Conservation (phyloP, 163 green algal genomes). For the Chlorella variabilis region DNA sequence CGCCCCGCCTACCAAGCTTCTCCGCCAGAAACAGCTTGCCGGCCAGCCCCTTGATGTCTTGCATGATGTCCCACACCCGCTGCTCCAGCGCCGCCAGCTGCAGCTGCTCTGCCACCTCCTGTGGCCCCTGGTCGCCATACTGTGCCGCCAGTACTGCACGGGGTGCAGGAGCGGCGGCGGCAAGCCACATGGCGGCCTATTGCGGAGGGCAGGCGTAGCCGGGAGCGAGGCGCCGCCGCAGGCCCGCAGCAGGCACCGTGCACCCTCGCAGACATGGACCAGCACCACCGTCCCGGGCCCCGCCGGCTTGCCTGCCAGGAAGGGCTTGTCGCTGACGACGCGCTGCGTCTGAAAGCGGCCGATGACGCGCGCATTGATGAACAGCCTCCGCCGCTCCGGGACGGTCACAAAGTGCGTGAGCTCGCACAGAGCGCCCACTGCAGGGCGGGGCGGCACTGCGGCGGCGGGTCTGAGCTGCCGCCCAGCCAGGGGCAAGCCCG, state of each 20-base stretch:
- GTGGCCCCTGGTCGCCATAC: background rate
- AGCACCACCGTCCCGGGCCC: too few relatives aligned
- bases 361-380: constrained; percentile 24
- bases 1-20: constrained; percentile 3
- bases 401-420: constrained; percentile 27
- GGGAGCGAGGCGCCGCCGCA: too few relatives aligned
- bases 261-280: too few relatives aligned
- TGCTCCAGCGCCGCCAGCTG: constrained; percentile 8
- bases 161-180: background rate
- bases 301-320: constrained; percentile 10
- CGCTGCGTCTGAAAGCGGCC: constrained; percentile 8
- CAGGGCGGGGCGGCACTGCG: background rate
- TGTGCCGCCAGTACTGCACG: background rate
- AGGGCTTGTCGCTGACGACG: constrained; percentile 11
- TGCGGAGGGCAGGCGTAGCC: too few relatives aligned
- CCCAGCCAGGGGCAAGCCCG: too few relatives aligned
- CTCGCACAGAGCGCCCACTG: constrained; percentile 24
- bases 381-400: constrained; percentile 20
- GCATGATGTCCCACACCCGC: constrained; percentile 29
- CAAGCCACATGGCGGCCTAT: background rate
- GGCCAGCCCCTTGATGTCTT: constrained; percentile 14
- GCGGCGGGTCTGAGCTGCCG: too few relatives aligned
- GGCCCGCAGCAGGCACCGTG: too few relatives aligned
- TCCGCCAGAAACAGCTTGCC: constrained; percentile 21
- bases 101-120: constrained; percentile 11